Conservation (phyloP, 192 early-diverging fungal species). For the Podila verticillata region DNA sequence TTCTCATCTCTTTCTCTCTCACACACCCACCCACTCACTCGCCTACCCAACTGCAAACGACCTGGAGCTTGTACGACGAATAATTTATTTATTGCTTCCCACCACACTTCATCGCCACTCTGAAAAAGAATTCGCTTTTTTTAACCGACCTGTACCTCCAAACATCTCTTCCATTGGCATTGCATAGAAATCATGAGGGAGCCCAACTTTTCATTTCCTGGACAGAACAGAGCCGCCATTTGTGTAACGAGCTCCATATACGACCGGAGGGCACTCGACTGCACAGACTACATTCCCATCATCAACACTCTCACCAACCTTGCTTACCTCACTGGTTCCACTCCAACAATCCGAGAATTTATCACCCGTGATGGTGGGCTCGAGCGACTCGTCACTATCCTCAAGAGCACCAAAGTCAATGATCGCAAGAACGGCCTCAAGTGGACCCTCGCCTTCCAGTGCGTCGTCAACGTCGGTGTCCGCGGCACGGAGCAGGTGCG, state of each 20-base stretch:
- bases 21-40: no score
- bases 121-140: no score
- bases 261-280: constrained; percentile 95
- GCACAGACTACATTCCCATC: constrained; percentile 86
- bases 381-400: constrained; percentile 85
- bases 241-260: constrained; percentile 84
- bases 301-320: constrained; percentile 91
- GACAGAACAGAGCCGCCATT: constrained; percentile 81
- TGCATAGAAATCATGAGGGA: constrained; percentile 73
- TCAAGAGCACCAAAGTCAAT: constrained; percentile 72
- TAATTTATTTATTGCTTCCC: background rate
- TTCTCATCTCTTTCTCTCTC: no score
- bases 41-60: background rate
- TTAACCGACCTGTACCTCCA: constrained; percentile 1
- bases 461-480: constrained; percentile 88
- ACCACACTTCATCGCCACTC: background rate
- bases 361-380: constrained; percentile 90
- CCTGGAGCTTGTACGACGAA: background rate
- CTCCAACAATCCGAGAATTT: constrained; percentile 81
- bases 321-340: constrained; percentile 84
- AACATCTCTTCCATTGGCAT: background rate
- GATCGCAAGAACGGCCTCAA: constrained; percentile 80
- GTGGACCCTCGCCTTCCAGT: constrained; percentile 86
- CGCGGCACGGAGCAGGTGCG: constrained; percentile 83
- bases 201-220: constrained; percentile 83